Conservation (phyloP, 768 basidiomycete genomes). For the Psilocybe tampanensis region DNA sequence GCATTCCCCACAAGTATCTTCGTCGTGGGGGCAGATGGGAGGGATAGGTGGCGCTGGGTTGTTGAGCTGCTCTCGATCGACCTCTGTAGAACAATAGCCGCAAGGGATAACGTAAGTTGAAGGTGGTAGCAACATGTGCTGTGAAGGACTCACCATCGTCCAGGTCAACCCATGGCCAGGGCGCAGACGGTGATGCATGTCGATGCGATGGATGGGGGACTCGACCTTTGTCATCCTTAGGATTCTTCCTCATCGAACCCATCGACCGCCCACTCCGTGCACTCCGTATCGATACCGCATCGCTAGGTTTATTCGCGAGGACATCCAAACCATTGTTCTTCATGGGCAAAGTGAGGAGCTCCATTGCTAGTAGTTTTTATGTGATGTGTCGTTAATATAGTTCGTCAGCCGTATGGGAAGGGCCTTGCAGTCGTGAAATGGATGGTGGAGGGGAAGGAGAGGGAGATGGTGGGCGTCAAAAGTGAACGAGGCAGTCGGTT, state of each 20-base stretch:
- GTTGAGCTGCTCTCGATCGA: slow-evolving; percentile 36
- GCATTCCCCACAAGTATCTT: slow-evolving; percentile 38
- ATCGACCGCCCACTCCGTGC: slow-evolving; percentile 4
- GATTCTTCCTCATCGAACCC: slow-evolving; percentile 9
- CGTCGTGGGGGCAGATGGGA: slow-evolving; percentile 35
- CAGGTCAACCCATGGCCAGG: slow-evolving; percentile 50
- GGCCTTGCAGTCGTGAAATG: neutral
- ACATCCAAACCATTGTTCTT: too few species aligned
- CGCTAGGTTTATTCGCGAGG: neutral
- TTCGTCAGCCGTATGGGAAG: neutral
- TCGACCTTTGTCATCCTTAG: slow-evolving; percentile 18
- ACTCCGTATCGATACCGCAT: neutral
- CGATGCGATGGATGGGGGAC: slow-evolving; percentile 43
- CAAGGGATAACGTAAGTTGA: neutral
- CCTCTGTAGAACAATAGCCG: slow-evolving; percentile 24
- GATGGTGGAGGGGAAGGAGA: neutral
- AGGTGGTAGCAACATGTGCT: neutral
- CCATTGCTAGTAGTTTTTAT: neutral
- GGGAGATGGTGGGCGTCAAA: neutral
- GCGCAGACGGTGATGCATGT: slow-evolving; percentile 47
- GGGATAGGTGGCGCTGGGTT: slow-evolving; percentile 36
- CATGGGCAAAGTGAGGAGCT: neutral
- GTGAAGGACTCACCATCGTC: slow-evolving; percentile 32
- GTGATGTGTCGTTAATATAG: neutral
- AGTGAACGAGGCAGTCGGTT: too few species aligned